phyloP scores from a whole-genome alignment of 805 yeast genomes.

The Saccharomycopsis synnaedendra region DNA sequence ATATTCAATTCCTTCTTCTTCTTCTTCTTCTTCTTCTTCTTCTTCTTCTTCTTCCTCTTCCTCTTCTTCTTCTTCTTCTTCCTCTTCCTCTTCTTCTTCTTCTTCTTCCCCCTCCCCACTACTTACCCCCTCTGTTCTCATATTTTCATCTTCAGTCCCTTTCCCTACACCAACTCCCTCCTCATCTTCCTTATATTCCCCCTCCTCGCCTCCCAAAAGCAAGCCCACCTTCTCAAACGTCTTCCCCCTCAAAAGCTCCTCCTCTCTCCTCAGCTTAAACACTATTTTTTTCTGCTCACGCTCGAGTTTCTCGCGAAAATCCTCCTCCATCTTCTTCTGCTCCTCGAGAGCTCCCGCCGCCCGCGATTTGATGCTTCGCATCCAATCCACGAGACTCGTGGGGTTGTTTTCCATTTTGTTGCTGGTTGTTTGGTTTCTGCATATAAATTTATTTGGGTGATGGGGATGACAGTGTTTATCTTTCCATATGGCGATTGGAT shows the following conservation, averaged over 20 bases:
- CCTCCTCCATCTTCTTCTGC: slow-evolving; percentile 26
- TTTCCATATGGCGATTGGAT: too few relatives aligned
- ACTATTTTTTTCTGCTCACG: slow-evolving; percentile 21
- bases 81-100: background rate
- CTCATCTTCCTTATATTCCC: background rate
- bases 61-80: background rate
- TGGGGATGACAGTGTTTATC: too few relatives aligned
- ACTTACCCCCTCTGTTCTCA: background rate
- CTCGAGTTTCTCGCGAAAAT: slow-evolving; percentile 26
- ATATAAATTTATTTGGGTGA: too few relatives aligned
- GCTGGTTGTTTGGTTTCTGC: too few relatives aligned
- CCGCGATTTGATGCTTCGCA: slow-evolving; percentile 23
- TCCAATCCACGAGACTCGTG: slow-evolving; percentile 21
- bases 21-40: slow-evolving; percentile 7
- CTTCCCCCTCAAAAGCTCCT: background rate
- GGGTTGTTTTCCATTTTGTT: too few relatives aligned
- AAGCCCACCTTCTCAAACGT: slow-evolving; percentile 8
- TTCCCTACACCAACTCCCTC: background rate
- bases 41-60: slow-evolving; percentile 1
- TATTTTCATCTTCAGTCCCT: background rate
- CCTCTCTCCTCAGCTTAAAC: slow-evolving; percentile 18
- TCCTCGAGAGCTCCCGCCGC: slow-evolving; percentile 24
- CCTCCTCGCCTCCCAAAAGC: background rate
- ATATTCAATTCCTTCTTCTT: background rate
- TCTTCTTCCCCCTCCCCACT: background rate